Base-by-base conservation (phyloP, 108 stramenopile genomes). In the Skeletonema costatum region DNA sequence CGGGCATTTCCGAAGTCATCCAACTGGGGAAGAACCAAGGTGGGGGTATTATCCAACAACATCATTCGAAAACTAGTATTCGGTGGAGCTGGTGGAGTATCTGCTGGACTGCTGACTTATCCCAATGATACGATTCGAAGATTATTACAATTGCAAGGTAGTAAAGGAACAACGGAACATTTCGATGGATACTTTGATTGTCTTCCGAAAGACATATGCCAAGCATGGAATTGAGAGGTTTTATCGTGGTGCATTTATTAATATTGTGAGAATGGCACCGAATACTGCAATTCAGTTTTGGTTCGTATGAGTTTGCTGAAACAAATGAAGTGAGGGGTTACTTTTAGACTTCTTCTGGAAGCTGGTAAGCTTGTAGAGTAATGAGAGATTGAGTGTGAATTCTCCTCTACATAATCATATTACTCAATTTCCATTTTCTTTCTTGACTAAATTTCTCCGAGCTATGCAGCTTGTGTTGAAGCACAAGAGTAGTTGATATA, bases 71-170 rank as follows among this genome's bases (percentile, higher is more conserved):
- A 96, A 80, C 85, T 94, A 77, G 60, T 87, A 5, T 93, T 92
- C 79, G 95, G 95, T 64, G 95, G 91, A 7, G 42, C 87, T 36
- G 95, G 93, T 31, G 95, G 96, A 29, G 85, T 93, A 25, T 86
- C 82, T 74, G 96, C 96, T 6, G 88, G 91, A 11, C 19, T 93
- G 8, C 71, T 94, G 50, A 97, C 93, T 0, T 97, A 94, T 70
- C 96, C 96, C 19, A 97, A 97, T 77, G 96, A 97, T 83, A 97
- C 96, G 5, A 84, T 97, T 2, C 88, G 96, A 51, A 88, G 96
- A 60, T 46, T 94, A 58, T 59, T 97, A 64, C 96, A 97, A 75
- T 63, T 94, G 66, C 96, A 96, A 72, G 95, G 95, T 41, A 94
- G 91, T 69, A 89, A 88, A 53, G 93, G 92, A 5, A 89, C 92